These are phyloP conservation scores for Hanseniaspora mollemarum DNA, from an alignment of 805 yeast species.

Conservation along the genomic window DNA sequence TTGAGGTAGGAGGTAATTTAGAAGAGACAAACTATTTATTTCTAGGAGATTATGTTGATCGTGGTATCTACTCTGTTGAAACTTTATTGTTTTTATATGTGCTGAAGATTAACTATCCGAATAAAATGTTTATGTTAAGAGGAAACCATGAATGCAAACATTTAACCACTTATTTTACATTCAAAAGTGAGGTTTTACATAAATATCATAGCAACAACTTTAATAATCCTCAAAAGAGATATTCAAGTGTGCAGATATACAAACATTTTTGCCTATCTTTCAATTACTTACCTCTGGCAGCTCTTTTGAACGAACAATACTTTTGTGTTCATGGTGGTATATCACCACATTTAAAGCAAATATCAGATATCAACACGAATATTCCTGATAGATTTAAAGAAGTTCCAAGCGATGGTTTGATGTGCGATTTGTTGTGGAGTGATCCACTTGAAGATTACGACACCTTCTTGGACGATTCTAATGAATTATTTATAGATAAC, in stretches of 20 bases:
- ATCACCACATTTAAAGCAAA: conserved; percentile 65
- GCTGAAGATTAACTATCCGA: conserved; percentile 63
- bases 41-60: conserved; percentile 88
- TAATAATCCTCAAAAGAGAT: conserved; percentile 3
- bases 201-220: conserved; percentile 44
- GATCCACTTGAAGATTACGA: conserved; percentile 91
- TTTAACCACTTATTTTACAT: conserved; percentile 86
- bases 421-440: conserved; percentile 94
- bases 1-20: conserved; percentile 91
- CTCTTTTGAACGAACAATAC: conserved; percentile 84
- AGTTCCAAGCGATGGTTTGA: conserved; percentile 85
- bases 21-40: conserved; percentile 63
- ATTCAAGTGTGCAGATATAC: conserved; percentile 36
- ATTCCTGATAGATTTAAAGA: conserved; percentile 62
- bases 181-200: conserved; percentile 78
- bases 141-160: conserved; percentile 95
- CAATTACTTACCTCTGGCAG: conserved; percentile 81
- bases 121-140: conserved; percentile 65
- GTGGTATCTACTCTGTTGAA: conserved; percentile 86
- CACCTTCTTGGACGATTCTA: conserved; percentile 34
- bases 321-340: conserved; percentile 95
- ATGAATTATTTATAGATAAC: conserved; percentile 45
- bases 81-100: conserved; percentile 65
- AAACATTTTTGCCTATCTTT: conserved; percentile 67
- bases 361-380: conserved; percentile 56